A percentile compares a stretch with the other conserved stretches of the same genome.
phyloP scores from a whole-genome alignment of 2,329 filamentous ascomycete species.

The Achaetomium macrosporum region DNA sequence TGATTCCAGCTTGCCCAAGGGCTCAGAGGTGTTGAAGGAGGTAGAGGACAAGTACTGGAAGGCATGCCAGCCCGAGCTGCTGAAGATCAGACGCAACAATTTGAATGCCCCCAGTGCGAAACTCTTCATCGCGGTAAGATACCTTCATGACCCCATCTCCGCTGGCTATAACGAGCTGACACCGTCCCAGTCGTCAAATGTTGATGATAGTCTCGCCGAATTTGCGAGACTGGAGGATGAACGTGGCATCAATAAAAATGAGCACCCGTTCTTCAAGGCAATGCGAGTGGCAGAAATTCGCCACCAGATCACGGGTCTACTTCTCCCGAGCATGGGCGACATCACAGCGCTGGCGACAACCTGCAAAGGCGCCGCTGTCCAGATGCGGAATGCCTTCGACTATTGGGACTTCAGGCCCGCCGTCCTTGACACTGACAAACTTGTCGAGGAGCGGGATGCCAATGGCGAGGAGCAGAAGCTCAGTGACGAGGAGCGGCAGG shows the following conservation, averaged over 20 bases:
- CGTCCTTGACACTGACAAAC: neutral
- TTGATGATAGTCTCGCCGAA: neutral
- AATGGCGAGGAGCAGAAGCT: no score
- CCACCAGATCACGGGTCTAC: neutral
- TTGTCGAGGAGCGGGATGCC: no score
- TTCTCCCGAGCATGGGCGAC: constrained; percentile 15
- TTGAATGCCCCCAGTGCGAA: neutral
- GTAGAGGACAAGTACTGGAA: neutral
- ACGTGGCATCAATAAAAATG: no score
- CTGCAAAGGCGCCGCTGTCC: constrained; percentile 6
- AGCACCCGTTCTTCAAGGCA: neutral
- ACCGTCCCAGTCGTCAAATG: neutral
- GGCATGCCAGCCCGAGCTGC: neutral
- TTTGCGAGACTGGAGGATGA: no score
- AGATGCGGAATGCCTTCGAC: constrained; percentile 1
- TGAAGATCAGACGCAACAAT: neutral
- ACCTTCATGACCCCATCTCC: no score
- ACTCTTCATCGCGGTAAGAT: constrained; percentile 6
- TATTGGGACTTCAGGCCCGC: constrained; percentile 4
- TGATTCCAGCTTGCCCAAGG: neutral
- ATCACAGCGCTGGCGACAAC: constrained; percentile 15
- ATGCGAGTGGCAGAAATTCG: constrained; percentile 10
- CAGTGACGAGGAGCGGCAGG: no score
- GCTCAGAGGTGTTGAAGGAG: neutral
- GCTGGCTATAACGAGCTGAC: neutral